Percentiles rank a stretch among this genome's conserved stretches.
Conservation (phyloP, 352 stramenopile genomes). For the Pythium plurisporium region DNA sequence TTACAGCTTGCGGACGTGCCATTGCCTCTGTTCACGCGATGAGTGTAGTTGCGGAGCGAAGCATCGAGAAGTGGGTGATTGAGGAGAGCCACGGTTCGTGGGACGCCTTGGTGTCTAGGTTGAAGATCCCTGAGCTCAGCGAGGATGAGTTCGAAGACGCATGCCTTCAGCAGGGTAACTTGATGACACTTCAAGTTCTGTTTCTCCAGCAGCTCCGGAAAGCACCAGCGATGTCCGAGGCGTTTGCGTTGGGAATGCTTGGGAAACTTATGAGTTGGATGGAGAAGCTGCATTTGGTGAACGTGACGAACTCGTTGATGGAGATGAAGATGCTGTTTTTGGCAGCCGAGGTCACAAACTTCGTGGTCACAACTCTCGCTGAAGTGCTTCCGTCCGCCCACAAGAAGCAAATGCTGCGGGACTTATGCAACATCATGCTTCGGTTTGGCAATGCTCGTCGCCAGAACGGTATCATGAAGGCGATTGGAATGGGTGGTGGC, state of each 20-base stretch:
- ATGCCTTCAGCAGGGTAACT: slow-evolving; percentile 65
- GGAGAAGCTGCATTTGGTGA: slow-evolving; percentile 44
- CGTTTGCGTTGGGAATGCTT: slow-evolving; percentile 64
- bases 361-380: slow-evolving; percentile 54
- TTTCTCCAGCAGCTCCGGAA: slow-evolving; percentile 70
- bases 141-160: slow-evolving; percentile 71
- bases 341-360: slow-evolving; percentile 70
- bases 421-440: slow-evolving; percentile 59
- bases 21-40: slow-evolving; percentile 82
- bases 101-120: slow-evolving; percentile 46
- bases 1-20: slow-evolving; percentile 63
- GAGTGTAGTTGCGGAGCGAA: slow-evolving; percentile 73
- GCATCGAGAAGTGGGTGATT: slow-evolving; percentile 84
- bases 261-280: slow-evolving; percentile 74
- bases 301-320: slow-evolving; percentile 35
- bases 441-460: slow-evolving; percentile 59
- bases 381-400: slow-evolving; percentile 49
- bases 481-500: slow-evolving; percentile 56
- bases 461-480: slow-evolving; percentile 84
- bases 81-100: slow-evolving; percentile 64
- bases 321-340: slow-evolving; percentile 84
- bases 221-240: slow-evolving; percentile 57
- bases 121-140: slow-evolving; percentile 79
- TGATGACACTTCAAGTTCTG: slow-evolving; percentile 74
- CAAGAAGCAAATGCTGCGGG: slow-evolving; percentile 79